Conservation (phyloP, 2,329 filamentous ascomycete species). For the Trichoderma polysporum region DNA sequence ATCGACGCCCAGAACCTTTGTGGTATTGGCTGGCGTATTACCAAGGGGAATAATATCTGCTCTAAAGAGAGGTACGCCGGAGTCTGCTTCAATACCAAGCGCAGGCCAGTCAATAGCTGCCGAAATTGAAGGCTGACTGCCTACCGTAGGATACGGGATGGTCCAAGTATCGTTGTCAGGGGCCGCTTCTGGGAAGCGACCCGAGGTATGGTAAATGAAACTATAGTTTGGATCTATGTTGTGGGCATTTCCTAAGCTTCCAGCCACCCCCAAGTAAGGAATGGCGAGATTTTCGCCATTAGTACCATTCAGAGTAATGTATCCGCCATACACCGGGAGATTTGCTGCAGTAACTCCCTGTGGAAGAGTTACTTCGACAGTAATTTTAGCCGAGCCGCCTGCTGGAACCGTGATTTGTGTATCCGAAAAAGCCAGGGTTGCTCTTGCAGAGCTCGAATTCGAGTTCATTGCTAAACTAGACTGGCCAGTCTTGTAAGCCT, state of each 20-base stretch:
- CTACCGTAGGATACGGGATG: conserved; percentile 1
- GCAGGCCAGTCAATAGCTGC: conserved; percentile 1
- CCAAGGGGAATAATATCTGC: conserved; percentile 7
- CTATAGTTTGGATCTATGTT: background rate
- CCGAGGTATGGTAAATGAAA: background rate
- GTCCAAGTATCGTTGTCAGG: conserved; percentile 11
- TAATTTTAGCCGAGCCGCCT: conserved; percentile 44
- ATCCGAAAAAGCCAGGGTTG: conserved; percentile 44
- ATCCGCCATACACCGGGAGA: conserved; percentile 44
- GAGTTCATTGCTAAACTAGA: conserved; percentile 45
- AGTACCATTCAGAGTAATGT: conserved; percentile 41
- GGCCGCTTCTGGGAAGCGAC: background rate
- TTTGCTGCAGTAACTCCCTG: conserved; percentile 31
- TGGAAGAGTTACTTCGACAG: conserved; percentile 46
- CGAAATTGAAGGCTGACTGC: background rate
- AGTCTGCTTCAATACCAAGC: background rate
- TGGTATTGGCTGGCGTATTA: background rate
- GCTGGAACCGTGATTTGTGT: conserved; percentile 45
- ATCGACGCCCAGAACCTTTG: background rate
- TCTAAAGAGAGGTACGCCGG: background rate
- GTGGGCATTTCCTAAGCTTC: conserved; percentile 11
- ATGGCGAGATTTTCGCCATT: conserved; percentile 40
- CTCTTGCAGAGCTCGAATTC: conserved; percentile 42
- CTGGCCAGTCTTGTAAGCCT: conserved; percentile 41
- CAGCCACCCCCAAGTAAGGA: conserved; percentile 43